These are phyloP conservation scores for Phascolomyces articulosus DNA, from an alignment of 371 early-diverging fungal species.

Conservation along the genomic window DNA sequence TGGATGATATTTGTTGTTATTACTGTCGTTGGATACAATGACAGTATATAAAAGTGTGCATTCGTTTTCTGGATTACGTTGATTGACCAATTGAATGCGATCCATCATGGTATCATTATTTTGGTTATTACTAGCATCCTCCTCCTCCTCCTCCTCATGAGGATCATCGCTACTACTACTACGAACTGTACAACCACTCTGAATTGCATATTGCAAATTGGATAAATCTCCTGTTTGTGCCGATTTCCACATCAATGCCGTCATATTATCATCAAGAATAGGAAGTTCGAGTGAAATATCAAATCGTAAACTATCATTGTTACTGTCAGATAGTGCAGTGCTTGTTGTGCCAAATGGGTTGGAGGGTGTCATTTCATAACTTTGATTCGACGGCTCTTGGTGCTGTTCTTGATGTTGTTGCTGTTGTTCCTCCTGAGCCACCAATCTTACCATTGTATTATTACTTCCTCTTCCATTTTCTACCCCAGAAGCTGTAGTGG, in stretches of 20 bases:
- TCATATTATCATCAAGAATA: neutral
- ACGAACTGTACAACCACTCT: neutral
- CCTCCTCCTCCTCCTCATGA: too few relatives aligned
- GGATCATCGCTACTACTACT: too few relatives aligned
- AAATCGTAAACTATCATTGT: neutral
- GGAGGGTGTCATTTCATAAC: neutral
- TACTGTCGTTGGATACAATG: slow-evolving; percentile 22
- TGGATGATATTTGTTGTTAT: neutral
- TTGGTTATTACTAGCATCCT: too few relatives aligned
- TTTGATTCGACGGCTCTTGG: neutral
- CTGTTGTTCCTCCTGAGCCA: neutral
- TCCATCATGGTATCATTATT: too few relatives aligned
- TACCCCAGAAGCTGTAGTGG: neutral
- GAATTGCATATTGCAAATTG: slow-evolving; percentile 26
- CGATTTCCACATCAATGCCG: slow-evolving; percentile 29
- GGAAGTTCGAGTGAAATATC: neutral
- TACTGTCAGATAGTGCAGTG: neutral
- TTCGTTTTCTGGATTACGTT: slow-evolving; percentile 41
- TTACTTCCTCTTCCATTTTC: neutral
- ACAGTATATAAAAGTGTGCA: slow-evolving; percentile 41
- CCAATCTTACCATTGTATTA: neutral
- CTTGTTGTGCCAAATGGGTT: neutral
- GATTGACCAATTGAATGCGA: slow-evolving; percentile 27
- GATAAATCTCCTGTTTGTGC: slow-evolving; percentile 33
- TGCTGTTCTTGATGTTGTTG: neutral